A percentile compares a stretch with the other conserved stretches of the same genome.
phyloP scores from a whole-genome alignment of 1,284 basidiomycete genomes.

The Neolentinus lepideus region DNA sequence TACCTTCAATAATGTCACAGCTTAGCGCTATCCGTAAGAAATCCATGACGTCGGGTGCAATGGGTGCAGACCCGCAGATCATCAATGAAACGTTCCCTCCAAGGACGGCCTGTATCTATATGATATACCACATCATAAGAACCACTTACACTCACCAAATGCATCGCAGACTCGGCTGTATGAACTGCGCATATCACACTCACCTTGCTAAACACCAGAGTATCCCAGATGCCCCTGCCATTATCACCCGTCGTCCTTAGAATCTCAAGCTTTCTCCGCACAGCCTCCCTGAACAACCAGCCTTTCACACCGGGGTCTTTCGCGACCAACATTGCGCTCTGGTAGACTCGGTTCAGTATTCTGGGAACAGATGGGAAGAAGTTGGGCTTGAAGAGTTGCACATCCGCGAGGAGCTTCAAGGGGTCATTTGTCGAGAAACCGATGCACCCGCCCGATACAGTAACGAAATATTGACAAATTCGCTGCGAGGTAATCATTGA shows the following conservation, averaged over 20 bases:
- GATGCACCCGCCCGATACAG: conserved; percentile 66
- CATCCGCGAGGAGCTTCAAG: conserved; percentile 85
- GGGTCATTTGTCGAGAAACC: conserved; percentile 90
- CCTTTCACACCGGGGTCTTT: conserved; percentile 84
- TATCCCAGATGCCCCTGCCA: conserved; percentile 85
- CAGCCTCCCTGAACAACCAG: conserved; percentile 75
- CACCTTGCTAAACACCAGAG: conserved; percentile 89
- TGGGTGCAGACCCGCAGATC: conserved; percentile 76
- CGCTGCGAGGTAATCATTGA: neutral
- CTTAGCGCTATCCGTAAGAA: conserved; percentile 77
- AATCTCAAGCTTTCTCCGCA: conserved; percentile 74
- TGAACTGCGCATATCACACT: conserved; percentile 1
- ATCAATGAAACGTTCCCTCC: conserved; percentile 71
- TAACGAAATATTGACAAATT: conserved; percentile 9
- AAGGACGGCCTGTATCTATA: conserved; percentile 67
- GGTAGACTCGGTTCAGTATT: conserved; percentile 80
- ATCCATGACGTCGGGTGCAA: conserved; percentile 74
- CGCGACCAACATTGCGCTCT: conserved; percentile 74
- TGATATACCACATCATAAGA: neutral
- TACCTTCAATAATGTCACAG: conserved; percentile 72
- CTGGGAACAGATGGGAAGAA: conserved; percentile 85
- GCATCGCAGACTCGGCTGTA: too few species aligned
- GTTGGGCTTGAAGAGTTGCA: conserved; percentile 79
- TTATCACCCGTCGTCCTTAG: conserved; percentile 64
- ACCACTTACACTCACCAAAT: conserved; percentile 3